Evolutionary conservation across 192 early-diverging fungal species (phyloP).

Genomic region (Phycomyces blakesleeanus): DNA sequence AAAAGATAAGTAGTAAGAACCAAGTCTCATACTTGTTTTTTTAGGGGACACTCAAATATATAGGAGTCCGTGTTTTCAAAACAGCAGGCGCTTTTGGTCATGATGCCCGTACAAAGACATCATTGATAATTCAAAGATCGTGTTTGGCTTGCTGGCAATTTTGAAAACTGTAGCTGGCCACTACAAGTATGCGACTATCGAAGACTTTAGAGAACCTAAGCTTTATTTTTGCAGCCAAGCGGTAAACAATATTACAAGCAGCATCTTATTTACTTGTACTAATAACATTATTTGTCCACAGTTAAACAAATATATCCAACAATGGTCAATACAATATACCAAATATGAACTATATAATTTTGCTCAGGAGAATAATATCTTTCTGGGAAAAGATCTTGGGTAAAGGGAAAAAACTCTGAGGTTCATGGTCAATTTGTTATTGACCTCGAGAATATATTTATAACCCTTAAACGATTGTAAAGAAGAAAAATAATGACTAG

Average conservation of each 20-base stretch:
- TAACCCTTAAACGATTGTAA: slow-evolving; percentile 6
- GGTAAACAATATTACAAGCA: neutral
- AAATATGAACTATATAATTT: slow-evolving; percentile 2
- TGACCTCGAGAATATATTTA: slow-evolving; percentile 9
- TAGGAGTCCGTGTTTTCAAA: slow-evolving; percentile 6
- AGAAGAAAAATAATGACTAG: neutral
- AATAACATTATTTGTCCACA: slow-evolving; percentile 4
- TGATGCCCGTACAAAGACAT: slow-evolving; percentile 1
- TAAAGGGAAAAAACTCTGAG: neutral
- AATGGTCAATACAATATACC: slow-evolving; percentile 5
- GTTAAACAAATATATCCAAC: neutral
- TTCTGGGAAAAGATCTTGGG: slow-evolving; percentile 4
- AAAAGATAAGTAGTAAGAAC: no score
- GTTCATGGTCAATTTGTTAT: slow-evolving; percentile 4
- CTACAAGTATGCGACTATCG: slow-evolving; percentile 9
- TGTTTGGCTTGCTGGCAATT: slow-evolving; percentile 11
- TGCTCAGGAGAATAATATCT: slow-evolving; percentile 8
- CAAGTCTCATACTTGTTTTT: no score
- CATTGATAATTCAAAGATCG: slow-evolving; percentile 7
- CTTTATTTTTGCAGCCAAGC: slow-evolving; percentile 14
- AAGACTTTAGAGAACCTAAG: slow-evolving; percentile 11
- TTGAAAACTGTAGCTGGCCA: slow-evolving; percentile 7
- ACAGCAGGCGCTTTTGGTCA: slow-evolving; percentile 6
- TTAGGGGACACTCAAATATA: no score
- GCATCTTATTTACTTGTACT: no score